phyloP scores from a whole-genome alignment of 169 alveolate species.

The Eimeria sp. region DNA sequence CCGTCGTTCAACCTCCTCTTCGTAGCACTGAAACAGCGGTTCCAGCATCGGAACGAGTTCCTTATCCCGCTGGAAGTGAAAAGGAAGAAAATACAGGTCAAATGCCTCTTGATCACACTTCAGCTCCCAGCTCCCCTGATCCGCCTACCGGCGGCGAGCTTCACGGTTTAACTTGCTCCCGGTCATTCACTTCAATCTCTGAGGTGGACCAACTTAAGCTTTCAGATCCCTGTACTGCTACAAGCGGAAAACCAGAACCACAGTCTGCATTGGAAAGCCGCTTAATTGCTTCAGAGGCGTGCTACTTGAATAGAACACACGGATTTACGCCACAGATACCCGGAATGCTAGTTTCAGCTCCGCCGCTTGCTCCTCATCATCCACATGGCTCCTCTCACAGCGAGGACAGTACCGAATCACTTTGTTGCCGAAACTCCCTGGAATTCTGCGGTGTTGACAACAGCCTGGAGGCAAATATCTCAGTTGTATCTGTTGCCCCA shows the following conservation, averaged over 20 bases:
- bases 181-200: background rate
- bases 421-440: background rate
- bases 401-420: background rate
- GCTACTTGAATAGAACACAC: conserved; percentile 31
- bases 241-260: too few species aligned
- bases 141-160: background rate
- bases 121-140: conserved; percentile 13
- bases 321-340: background rate
- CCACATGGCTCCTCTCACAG: background rate
- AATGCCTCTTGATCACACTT: background rate
- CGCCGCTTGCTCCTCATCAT: background rate
- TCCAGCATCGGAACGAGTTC: background rate
- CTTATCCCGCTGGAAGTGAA: background rate
- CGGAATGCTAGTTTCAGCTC: background rate
- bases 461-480: background rate
- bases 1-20: background rate
- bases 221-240: background rate
- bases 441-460: background rate
- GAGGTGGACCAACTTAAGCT: background rate
- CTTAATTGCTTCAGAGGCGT: background rate
- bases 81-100: background rate
- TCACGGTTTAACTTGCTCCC: background rate
- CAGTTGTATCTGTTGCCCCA: background rate
- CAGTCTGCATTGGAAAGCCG: background rate
- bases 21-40: background rate